Evolutionary conservation across 1,284 basidiomycete species (phyloP).

Genomic region (Quambalaria eucalypti): DNA sequence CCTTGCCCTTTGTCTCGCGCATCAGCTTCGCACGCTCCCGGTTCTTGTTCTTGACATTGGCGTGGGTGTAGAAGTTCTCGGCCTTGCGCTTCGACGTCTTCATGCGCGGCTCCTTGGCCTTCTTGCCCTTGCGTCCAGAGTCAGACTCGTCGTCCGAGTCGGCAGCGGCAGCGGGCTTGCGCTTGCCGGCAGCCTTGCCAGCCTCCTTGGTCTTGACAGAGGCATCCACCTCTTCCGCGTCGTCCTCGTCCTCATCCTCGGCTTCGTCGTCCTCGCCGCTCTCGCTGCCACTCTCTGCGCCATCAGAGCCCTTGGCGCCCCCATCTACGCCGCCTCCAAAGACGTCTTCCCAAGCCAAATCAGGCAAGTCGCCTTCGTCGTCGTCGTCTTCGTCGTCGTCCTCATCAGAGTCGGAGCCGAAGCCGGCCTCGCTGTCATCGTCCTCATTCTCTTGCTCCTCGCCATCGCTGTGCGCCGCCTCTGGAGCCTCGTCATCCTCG

Average conservation of each 20-base stretch:
- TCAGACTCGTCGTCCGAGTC: constrained; percentile 34
- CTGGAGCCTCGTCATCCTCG: constrained; percentile 24
- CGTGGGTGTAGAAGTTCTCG: constrained; percentile 69
- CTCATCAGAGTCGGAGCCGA: no score
- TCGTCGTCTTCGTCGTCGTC: constrained; percentile 25
- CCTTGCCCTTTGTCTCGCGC: neutral
- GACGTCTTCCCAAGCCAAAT: constrained; percentile 76
- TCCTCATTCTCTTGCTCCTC: constrained; percentile 17
- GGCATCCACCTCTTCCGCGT: constrained; percentile 40
- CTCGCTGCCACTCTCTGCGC: constrained; percentile 8
- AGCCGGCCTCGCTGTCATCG: constrained; percentile 12
- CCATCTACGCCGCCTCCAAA: no score
- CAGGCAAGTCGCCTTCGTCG: constrained; percentile 47
- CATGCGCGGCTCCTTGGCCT: constrained; percentile 34
- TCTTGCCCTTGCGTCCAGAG: constrained; percentile 10
- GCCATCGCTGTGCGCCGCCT: constrained; percentile 12
- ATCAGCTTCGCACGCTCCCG: constrained; percentile 9
- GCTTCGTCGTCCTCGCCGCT: constrained; percentile 25
- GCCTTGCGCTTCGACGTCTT: constrained; percentile 61
- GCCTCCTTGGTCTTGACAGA: constrained; percentile 13
- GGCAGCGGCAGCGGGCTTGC: constrained; percentile 20
- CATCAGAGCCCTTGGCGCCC: constrained; percentile 9
- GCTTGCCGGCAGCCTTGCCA: constrained; percentile 18
- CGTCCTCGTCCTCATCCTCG: constrained; percentile 24
- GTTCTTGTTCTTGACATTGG: constrained; percentile 48